These are phyloP conservation scores for Talaromyces trachyspermus DNA, from an alignment of 495 filamentous ascomycete species.

Conservation along the genomic window DNA sequence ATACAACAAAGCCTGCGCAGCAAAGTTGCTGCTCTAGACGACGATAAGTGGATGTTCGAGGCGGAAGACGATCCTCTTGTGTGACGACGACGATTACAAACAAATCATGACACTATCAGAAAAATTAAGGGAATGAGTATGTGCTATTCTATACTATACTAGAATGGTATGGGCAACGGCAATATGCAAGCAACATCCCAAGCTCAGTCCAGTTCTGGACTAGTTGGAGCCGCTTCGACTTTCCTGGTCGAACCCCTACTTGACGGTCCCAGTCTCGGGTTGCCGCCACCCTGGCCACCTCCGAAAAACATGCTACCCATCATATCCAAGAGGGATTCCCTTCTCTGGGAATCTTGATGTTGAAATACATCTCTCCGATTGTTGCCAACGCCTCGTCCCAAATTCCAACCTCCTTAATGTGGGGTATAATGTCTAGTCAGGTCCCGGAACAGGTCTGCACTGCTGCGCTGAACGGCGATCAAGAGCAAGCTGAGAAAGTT, in stretches of 20 bases:
- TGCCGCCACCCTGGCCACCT: constrained; percentile 40
- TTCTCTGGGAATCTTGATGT: constrained; percentile 81
- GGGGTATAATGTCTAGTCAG: constrained; percentile 73
- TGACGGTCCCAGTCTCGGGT: constrained; percentile 27
- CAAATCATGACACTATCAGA: background rate
- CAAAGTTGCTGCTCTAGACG: constrained; percentile 64
- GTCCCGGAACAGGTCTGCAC: constrained; percentile 71
- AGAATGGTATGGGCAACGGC: constrained; percentile 4
- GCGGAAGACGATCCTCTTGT: constrained; percentile 45
- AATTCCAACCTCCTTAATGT: constrained; percentile 62
- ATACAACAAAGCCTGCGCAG: constrained; percentile 63
- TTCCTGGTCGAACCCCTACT: constrained; percentile 32
- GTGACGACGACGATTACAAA: constrained; percentile 11
- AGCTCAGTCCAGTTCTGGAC: constrained; percentile 48
- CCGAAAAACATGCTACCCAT: constrained; percentile 92
- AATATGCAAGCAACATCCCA: constrained; percentile 1
- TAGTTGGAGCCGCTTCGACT: constrained; percentile 42
- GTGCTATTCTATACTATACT: constrained; percentile 8
- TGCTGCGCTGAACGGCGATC: constrained; percentile 74
- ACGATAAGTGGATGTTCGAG: constrained; percentile 92
- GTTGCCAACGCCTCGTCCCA: constrained; percentile 84
- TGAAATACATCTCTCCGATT: constrained; percentile 95
- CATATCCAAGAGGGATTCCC: constrained; percentile 89
- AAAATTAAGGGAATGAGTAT: background rate
- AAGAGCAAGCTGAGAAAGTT: constrained; percentile 87